These are phyloP conservation scores for Ceratobasidium theobromae DNA, from an alignment of 1,284 basidiomycete genomes.

Conservation along the genomic window DNA sequence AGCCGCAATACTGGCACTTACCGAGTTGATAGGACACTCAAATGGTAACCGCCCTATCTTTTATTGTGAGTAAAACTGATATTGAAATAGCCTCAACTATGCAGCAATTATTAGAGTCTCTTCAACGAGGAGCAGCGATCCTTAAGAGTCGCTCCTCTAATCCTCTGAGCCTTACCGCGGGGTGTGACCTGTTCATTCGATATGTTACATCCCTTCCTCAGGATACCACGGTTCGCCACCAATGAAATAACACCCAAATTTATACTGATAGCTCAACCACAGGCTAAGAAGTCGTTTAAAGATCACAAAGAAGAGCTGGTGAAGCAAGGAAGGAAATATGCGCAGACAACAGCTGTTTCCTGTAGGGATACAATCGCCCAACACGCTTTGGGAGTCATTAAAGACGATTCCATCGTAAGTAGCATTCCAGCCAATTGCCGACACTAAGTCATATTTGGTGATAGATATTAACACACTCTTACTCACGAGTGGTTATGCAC, in stretches of 20 bases:
- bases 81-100: constrained; percentile 71
- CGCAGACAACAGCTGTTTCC: constrained; percentile 67
- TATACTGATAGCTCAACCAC: background rate
- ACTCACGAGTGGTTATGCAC: constrained; percentile 95
- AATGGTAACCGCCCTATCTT: constrained; percentile 52
- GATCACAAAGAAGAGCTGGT: constrained; percentile 82
- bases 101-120: constrained; percentile 83
- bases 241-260: background rate
- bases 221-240: constrained; percentile 66
- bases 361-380: constrained; percentile 90
- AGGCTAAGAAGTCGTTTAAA: constrained; percentile 63
- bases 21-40: constrained; percentile 73
- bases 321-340: constrained; percentile 74
- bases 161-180: constrained; percentile 84
- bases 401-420: constrained; percentile 87
- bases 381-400: constrained; percentile 88
- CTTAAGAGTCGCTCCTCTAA: constrained; percentile 69
- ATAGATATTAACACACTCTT: constrained; percentile 92
- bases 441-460: background rate
- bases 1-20: constrained; percentile 81
- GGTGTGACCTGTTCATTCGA: constrained; percentile 85
- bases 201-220: constrained; percentile 86
- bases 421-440: background rate
- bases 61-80: constrained; percentile 35
- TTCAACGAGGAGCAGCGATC: constrained; percentile 71